A percentile compares a stretch with the other conserved stretches of the same genome.
Evolutionary conservation across 257 asterid species (phyloP).

Genomic region (Solanum medicagineum): DNA sequence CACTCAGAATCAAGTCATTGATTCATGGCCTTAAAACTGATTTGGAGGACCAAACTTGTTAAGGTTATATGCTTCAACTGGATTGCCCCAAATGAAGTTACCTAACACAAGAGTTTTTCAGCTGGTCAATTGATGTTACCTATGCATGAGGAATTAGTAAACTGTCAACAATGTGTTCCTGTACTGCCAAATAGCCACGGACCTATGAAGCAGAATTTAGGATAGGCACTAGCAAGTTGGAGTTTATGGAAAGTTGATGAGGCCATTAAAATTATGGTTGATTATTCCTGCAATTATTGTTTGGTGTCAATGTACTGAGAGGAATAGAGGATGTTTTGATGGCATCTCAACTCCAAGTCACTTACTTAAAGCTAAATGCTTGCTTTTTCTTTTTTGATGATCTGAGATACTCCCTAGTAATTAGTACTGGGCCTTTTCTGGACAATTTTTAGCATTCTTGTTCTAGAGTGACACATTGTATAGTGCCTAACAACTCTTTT

Average conservation of each 20-base stretch:
- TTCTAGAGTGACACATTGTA: not conserved
- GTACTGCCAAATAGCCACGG: not conserved
- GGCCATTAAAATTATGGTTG: not conserved
- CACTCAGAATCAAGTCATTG: not conserved
- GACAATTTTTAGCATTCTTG: not conserved
- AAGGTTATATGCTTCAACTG: not conserved
- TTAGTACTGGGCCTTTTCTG: not conserved
- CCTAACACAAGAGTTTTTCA: not conserved
- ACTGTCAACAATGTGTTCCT: not conserved
- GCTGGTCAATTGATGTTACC: not conserved
- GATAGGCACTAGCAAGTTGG: not conserved
- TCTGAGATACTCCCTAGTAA: not conserved
- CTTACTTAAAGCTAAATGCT: not conserved
- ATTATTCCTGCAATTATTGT: not conserved
- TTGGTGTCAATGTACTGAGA: not conserved
- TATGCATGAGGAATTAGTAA: not conserved
- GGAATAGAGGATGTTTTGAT: not conserved
- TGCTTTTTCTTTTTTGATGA: not conserved
- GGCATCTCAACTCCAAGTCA: not conserved
- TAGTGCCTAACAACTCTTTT: not conserved
- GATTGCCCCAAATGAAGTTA: not conserved
- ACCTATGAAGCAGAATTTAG: not conserved
- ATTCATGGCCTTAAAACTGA: not conserved
- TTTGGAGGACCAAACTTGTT: not conserved
- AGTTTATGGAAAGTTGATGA: not conserved